Evolutionary conservation across 257 asterid genomes (phyloP), one percentile per base, ranked within the genome.

Genomic region (Anisodus tanguticus): DNA sequence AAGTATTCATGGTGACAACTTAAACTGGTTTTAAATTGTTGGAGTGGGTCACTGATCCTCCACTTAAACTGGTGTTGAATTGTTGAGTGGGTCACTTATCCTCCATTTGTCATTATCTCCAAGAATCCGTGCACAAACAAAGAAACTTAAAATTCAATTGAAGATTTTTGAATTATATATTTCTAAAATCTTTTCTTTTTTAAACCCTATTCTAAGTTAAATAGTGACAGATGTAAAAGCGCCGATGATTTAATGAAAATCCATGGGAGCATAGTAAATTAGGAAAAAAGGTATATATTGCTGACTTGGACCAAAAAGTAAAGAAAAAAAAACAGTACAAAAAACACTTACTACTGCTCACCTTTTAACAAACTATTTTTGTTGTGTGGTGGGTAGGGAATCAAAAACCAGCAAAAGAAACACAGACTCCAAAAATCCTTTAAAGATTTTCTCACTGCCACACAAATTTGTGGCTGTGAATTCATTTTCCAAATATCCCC

Each of bases 31-130:
- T 35, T 89, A 66, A 84, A 80, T 86, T 89, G 54, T 84, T 93
- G 98, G 98, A 97, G 90, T 97, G 99, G 98, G 98, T 97, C 79
- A 93, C 95, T 0, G 99, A 95, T 86, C 83, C 92, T 87, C 99
- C 99, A 78, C 35, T 31, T 57, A 8, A 17, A 60, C 35, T 88
- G 84, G 66, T 86, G 87, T 35, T 89, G 69, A 84, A 80, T 86
- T 89, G 54, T 84, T 93, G 98, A 97, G 90, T 97, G 99, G 98
- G 98, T 97, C 79, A 93, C 95, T 0, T 98, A 95, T 86, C 83
- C 26, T 22, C 26, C 26, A 22, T 22, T 22, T 22, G 26, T 22
- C 26, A 0, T 22, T 22, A 22, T 22, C 26, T 22, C 26, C 26
- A 22, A 22, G 26, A 22, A 22, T 22, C 0, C 26, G 26, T 22